Base-by-base conservation (phyloP, 352 stramenopile genomes). In the Globisporangium canariense region DNA sequence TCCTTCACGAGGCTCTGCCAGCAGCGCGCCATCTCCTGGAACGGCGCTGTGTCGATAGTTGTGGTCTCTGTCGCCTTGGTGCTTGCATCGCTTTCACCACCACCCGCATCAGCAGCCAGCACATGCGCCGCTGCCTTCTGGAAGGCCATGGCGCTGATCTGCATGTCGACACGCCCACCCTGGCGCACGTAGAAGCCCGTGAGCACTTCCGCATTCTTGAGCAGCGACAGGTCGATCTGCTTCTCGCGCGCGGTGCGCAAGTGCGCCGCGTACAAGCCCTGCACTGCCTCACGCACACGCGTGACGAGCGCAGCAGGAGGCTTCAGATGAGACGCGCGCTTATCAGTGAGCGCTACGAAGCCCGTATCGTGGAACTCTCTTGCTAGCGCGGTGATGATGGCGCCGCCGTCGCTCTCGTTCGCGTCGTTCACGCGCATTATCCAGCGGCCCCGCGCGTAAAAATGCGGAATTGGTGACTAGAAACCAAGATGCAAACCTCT, bases 141-240 rank as follows among this genome's bases (percentile, higher is more conserved):
- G 22, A 64, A 64, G 43, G 9, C 20, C 36, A 36, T n/a, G 22
- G 58, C 71, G 41, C 59, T 67, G 46, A 92, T 69, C 30, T 89
- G 78, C 78, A 90, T 89, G 69, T 92, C 83, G 41, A 90, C 75
- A 47, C 83, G 79, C 38, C 83, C 83, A 25, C 83, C 83, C 53
- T 89, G 62, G 3, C 83, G 81, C 43, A 89, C 78, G 70, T 92
- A 90, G 36, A 92, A 92, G 20, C 83, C 83, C 6, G 69, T 51
- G 54, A 92, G 73, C 34, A 69, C 67, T 57, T 92, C 83, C 28
- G 77, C 64, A 64, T 90, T 70, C 60, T 79, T 73, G 20, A 60
- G 50, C 18, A 63, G 62, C 40, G 62, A 65, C 34, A 86, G 60
- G 49, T 83, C 74, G 8, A 84, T 38, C 8, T 67, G 49, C n/a